A percentile compares a stretch with the other conserved stretches of the same genome.
phyloP scores from a whole-genome alignment of 1,284 basidiomycete genomes.

The Blastosporella zonata region DNA sequence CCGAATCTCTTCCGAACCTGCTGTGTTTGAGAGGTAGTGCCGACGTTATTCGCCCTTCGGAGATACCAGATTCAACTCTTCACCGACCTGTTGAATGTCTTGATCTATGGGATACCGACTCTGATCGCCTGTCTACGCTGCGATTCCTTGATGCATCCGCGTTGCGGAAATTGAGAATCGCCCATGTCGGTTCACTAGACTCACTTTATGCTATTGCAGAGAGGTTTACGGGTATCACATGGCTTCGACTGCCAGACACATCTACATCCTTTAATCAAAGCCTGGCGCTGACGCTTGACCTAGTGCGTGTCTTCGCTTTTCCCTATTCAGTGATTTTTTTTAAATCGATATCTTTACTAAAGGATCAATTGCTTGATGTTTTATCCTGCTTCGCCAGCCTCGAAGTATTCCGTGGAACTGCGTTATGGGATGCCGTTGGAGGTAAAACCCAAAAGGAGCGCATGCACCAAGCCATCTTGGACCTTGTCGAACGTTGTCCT shows the following conservation, averaged over 20 bases:
- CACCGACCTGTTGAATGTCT: constrained; percentile 31
- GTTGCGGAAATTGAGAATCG: constrained; percentile 31
- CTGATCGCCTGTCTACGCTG: constrained; percentile 26
- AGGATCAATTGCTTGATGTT: constrained; percentile 37
- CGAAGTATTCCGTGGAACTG: constrained; percentile 38
- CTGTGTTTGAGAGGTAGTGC: constrained; percentile 32
- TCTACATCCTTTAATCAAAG: not conserved
- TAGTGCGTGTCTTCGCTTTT: constrained; percentile 21
- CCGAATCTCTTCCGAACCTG: constrained; percentile 35
- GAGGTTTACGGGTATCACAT: constrained; percentile 35
- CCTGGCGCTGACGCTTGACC: constrained; percentile 13
- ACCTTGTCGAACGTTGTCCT: constrained; percentile 38
- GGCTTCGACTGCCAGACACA: constrained; percentile 32
- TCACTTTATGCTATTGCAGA: constrained; percentile 31
- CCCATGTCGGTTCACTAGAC: constrained; percentile 27
- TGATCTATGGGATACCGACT: constrained; percentile 28
- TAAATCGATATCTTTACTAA: not conserved
- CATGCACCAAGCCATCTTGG: constrained; percentile 39
- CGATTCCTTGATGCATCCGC: constrained; percentile 25
- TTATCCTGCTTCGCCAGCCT: constrained; percentile 38
- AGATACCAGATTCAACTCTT: constrained; percentile 19
- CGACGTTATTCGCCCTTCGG: constrained; percentile 31
- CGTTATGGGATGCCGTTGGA: constrained; percentile 37
- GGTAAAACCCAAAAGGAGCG: constrained; percentile 23
- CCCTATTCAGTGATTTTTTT: not conserved